Base-by-base conservation (phyloP, 2,329 filamentous ascomycete genomes). In the Aspergillus tanneri region DNA sequence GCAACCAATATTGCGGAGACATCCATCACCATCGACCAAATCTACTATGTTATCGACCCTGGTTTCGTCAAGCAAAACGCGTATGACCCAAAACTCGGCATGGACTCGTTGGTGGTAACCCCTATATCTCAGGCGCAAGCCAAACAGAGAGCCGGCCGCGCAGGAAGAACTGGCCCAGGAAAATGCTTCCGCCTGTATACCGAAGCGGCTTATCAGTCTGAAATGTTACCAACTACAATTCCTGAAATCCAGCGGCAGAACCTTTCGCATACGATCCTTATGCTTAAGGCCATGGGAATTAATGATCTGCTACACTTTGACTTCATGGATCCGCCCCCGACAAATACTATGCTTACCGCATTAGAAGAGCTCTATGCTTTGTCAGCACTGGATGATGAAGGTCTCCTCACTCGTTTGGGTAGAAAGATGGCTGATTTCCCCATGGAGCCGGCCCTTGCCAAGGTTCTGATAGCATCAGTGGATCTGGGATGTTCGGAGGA, bases 281-380 rank as follows among this genome's bases (percentile, higher is more conserved):
- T 96, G 88, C 81, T 99, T 42, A 99, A 99, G 68, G 93, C 93
- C 0, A 97, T 99, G 90, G 93, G 95, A 3, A 97, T 99, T 70
- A 97, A 99, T 64, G 93, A 99, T 65, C 77, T 99, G 1, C 79
- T 99, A 10, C 90, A 95, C 65, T 99, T 99, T 63, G 92, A 97
- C 71, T 99, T 99, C 62, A 97, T 99, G 92, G 93, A 99, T 62
- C 91, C 93, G 0, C 93, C 93, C 0, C 93, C 93, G 0, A 93
- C 93, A 23, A 96, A 97, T 63, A 97, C 93, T 10, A 96, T 97
- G 90, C 80, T 99, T 55, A 95, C 90, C 41, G 93, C 93, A 0
- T 76, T 99, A 3, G 95, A 99, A 71, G 93, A 97, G 66, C 78
- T 99, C 0, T 99, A 99, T 64, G 90, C 90, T 0, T 76, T 99